Evolutionary conservation across 192 early-diverging fungal species (phyloP).

Genomic region (Tieghemiomyces parasiticus): DNA sequence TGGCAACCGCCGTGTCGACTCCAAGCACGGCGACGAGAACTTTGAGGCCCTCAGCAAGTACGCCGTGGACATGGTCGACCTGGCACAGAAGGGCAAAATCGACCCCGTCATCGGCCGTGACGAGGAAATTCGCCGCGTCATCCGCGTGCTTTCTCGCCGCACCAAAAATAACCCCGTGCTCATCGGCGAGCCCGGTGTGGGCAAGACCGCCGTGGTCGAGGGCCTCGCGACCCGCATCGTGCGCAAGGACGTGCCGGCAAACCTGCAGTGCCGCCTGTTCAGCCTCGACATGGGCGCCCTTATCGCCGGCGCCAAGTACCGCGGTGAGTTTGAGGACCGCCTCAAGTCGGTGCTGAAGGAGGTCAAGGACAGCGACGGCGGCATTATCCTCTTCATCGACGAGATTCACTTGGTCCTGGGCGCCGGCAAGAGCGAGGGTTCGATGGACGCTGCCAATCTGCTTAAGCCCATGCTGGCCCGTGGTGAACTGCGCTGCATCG

Average conservation of each 20-base stretch:
- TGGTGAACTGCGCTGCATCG: conserved; percentile 89
- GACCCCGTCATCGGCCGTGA: conserved; percentile 96
- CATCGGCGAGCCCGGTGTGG: conserved; percentile 67
- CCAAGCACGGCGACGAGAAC: conserved; percentile 66
- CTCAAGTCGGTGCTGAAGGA: conserved; percentile 94
- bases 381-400: conserved; percentile 94
- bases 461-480: conserved; percentile 97
- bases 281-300: conserved; percentile 94
- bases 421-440: conserved; percentile 78
- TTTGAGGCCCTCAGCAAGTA: conserved; percentile 94
- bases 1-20: conserved; percentile 73
- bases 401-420: conserved; percentile 93
- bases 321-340: conserved; percentile 97
- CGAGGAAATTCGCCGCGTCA: conserved; percentile 89
- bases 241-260: conserved; percentile 77
- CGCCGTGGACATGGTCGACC: conserved; percentile 69
- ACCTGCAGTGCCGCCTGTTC: conserved; percentile 65
- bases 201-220: conserved; percentile 76
- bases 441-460: conserved; percentile 94
- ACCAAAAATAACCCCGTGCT: conserved; percentile 88
- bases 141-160: conserved; percentile 77
- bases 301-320: conserved; percentile 87
- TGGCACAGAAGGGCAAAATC: conserved; percentile 78
- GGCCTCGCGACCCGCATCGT: conserved; percentile 92
- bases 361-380: conserved; percentile 75